Evolutionary conservation across 306 rosid genomes (phyloP).

Genomic region (Biancaea sappan): DNA sequence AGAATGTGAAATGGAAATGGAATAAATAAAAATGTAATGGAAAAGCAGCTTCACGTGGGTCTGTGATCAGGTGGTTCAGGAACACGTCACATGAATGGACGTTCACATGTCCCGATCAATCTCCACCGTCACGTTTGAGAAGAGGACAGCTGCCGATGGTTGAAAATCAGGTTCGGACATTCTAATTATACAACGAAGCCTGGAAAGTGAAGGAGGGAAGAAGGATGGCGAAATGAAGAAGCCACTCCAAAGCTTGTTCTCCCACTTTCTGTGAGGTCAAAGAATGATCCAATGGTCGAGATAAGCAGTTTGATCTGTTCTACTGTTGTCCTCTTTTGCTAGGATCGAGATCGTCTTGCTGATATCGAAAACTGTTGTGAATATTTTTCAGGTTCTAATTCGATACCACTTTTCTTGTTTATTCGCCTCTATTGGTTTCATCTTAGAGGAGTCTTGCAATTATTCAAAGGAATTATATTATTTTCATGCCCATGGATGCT

Average conservation of each 20-base stretch:
- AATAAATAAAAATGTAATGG: too few relatives aligned
- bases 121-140: slow-evolving; percentile 17
- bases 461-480: not conserved
- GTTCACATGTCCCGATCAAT: not conserved
- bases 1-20: too few relatives aligned
- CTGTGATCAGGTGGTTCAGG: not conserved
- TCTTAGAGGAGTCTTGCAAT: not conserved
- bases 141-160: not conserved
- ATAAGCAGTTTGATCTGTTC: not conserved
- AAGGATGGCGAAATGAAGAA: not conserved
- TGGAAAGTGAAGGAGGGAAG: not conserved
- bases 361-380: not conserved
- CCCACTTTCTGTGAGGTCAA: not conserved
- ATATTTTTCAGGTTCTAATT: slow-evolving; percentile 26
- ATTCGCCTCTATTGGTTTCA: not conserved
- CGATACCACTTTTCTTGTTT: not conserved
- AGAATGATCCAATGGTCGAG: not conserved
- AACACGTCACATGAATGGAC: not conserved
- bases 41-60: not conserved
- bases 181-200: not conserved
- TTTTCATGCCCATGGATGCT: not conserved
- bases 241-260: not conserved
- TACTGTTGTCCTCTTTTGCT: not conserved
- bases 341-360: not conserved
- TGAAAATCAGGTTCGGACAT: not conserved